phyloP scores from a whole-genome alignment of 2,329 filamentous ascomycete species.

The Herpotrichia juniperi region DNA sequence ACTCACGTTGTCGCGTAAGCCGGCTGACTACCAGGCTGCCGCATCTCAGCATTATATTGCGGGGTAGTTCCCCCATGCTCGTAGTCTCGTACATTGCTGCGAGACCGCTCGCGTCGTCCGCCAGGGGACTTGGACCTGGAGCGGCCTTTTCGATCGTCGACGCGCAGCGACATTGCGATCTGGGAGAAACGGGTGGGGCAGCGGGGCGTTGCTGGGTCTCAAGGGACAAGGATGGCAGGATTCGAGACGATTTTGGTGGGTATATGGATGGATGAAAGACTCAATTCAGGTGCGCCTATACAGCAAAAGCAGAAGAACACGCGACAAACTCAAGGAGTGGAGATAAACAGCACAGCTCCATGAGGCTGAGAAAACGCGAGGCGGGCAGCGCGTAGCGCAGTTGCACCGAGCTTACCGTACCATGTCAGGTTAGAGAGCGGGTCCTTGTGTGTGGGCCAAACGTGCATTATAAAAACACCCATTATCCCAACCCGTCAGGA shows the following conservation, averaged over 20 bases:
- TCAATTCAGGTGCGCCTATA: neutral
- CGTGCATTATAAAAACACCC: constrained; percentile 6
- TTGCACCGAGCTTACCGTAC: constrained; percentile 13
- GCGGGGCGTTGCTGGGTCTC: neutral
- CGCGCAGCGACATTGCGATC: constrained; percentile 47
- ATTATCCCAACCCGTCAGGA: constrained; percentile 1
- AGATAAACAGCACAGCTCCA: neutral
- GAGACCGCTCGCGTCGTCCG: constrained; percentile 43
- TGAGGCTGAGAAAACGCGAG: constrained; percentile 20
- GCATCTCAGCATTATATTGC: constrained; percentile 49
- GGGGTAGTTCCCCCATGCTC: constrained; percentile 31
- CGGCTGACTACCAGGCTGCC: constrained; percentile 42
- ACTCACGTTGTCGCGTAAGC: constrained; percentile 41
- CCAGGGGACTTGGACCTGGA: constrained; percentile 51
- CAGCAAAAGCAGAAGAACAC: constrained; percentile 1
- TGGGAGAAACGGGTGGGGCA: constrained; percentile 8
- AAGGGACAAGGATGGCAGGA: neutral
- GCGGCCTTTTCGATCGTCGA: constrained; percentile 49
- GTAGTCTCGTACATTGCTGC: constrained; percentile 46
- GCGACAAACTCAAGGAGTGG: neutral
- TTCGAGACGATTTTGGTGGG: neutral
- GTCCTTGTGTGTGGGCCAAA: constrained; percentile 17
- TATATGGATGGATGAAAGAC: neutral
- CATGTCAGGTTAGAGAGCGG: constrained; percentile 12
- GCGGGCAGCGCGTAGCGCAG: constrained; percentile 17